phyloP scores from a whole-genome alignment of 139 green algal genomes.

The Micractinium sp. region DNA sequence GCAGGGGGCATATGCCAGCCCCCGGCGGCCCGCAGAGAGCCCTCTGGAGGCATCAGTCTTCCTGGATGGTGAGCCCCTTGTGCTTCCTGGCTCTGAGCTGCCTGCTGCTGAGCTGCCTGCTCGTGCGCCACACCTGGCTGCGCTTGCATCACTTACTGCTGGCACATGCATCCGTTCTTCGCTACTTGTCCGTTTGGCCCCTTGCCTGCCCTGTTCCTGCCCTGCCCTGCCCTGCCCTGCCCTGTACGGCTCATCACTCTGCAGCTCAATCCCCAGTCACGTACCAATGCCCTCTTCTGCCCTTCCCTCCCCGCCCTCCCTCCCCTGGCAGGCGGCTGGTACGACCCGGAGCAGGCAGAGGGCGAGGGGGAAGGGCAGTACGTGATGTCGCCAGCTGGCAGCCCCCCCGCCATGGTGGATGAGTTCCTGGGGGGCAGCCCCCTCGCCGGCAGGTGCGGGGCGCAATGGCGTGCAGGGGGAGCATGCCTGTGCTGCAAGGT shows the following conservation, averaged over 20 bases:
- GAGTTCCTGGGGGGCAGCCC: background rate
- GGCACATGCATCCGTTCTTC: background rate
- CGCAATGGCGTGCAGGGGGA: background rate
- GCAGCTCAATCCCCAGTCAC: no score
- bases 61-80: conserved; percentile 8
- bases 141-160: background rate
- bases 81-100: background rate
- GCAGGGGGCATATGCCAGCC: conserved; percentile 3
- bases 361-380: background rate
- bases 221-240: background rate
- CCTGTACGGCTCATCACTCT: background rate
- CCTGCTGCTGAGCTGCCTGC: background rate
- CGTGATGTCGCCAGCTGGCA: conserved; percentile 26
- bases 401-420: conserved; percentile 9
- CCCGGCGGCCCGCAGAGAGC: background rate
- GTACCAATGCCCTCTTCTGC: background rate
- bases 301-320: background rate
- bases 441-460: background rate
- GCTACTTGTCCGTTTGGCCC: background rate
- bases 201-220: background rate
- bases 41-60: conserved; percentile 20
- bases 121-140: background rate
- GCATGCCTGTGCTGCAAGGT: no score
- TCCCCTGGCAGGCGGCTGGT: conserved; percentile 10
- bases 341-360: background rate